These are phyloP conservation scores for Suillus lakei DNA, from an alignment of 768 basidiomycete species.

Conservation along the genomic window DNA sequence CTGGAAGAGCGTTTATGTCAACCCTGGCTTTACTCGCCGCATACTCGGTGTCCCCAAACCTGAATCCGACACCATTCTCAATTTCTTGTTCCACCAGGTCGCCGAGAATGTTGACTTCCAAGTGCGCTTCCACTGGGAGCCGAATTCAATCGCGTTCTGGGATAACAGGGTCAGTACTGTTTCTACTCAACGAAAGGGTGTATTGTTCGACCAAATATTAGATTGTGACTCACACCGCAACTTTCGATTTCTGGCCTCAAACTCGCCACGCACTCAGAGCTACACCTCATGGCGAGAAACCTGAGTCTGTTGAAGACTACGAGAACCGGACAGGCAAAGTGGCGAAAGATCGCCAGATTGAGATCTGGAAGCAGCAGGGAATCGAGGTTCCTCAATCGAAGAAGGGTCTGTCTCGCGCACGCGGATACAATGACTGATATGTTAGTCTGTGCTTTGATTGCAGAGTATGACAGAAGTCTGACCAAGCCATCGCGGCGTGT, in stretches of 20 bases:
- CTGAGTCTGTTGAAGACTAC: conserved; percentile 76
- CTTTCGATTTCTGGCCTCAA: conserved; percentile 82
- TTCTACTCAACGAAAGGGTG: neutral
- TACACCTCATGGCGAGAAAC: conserved; percentile 82
- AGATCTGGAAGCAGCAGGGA: conserved; percentile 73
- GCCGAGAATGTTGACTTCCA: conserved; percentile 74
- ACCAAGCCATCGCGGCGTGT: neutral
- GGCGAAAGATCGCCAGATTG: conserved; percentile 75
- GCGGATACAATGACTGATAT: conserved; percentile 65
- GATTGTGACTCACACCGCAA: conserved; percentile 79
- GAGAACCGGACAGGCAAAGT: conserved; percentile 63
- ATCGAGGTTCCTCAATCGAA: conserved; percentile 42
- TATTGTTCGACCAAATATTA: conserved; percentile 26
- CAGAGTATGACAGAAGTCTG: neutral
- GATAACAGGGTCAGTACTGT: conserved; percentile 68
- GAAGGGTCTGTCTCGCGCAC: conserved; percentile 41
- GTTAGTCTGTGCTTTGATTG: neutral
- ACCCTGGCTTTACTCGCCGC: conserved; percentile 81
- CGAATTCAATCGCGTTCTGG: conserved; percentile 83
- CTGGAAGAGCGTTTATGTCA: conserved; percentile 84
- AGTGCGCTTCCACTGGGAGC: conserved; percentile 78
- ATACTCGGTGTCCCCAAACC: conserved; percentile 81
- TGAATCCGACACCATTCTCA: conserved; percentile 76
- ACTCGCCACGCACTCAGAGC: conserved; percentile 79
- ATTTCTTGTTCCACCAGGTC: conserved; percentile 74